phyloP scores from a whole-genome alignment of 192 early-diverging fungal genomes.

The Dissophora ornata region DNA sequence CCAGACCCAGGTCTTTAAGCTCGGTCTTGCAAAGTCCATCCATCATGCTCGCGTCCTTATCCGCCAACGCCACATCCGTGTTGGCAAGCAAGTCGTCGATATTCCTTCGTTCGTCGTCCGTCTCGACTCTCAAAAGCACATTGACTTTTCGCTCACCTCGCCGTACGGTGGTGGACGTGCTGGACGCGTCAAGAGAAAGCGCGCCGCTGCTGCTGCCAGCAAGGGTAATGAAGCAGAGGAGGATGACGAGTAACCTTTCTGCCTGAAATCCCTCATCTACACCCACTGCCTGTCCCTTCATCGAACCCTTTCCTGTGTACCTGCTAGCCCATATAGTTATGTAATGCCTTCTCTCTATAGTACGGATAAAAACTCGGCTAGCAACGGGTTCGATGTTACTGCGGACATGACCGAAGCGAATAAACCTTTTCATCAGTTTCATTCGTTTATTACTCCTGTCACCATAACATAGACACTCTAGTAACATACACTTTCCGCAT shows the following conservation, averaged over 20 bases:
- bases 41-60: conserved; percentile 99
- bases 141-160: conserved; percentile 81
- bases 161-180: conserved; percentile 97
- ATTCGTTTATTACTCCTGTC: no score
- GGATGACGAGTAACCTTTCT: conserved; percentile 59
- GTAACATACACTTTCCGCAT: no score
- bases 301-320: conserved; percentile 14
- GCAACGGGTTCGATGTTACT: no score
- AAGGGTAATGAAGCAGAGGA: conserved; percentile 68
- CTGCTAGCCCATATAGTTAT: neutral
- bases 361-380: conserved; percentile 1
- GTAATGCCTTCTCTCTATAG: neutral
- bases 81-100: conserved; percentile 98
- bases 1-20: conserved; percentile 99
- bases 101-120: conserved; percentile 95
- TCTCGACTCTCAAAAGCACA: conserved; percentile 69
- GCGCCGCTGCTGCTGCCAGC: conserved; percentile 75
- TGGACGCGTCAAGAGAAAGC: conserved; percentile 97
- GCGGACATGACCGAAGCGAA: no score
- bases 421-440: no score
- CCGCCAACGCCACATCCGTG: conserved; percentile 96
- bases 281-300: conserved; percentile 11
- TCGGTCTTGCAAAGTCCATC: conserved; percentile 95
- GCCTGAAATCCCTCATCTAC: neutral
- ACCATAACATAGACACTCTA: no score